These are phyloP conservation scores for Wallemia ichthyophaga DNA, from an alignment of 1,284 basidiomycete species.

Conservation along the genomic window DNA sequence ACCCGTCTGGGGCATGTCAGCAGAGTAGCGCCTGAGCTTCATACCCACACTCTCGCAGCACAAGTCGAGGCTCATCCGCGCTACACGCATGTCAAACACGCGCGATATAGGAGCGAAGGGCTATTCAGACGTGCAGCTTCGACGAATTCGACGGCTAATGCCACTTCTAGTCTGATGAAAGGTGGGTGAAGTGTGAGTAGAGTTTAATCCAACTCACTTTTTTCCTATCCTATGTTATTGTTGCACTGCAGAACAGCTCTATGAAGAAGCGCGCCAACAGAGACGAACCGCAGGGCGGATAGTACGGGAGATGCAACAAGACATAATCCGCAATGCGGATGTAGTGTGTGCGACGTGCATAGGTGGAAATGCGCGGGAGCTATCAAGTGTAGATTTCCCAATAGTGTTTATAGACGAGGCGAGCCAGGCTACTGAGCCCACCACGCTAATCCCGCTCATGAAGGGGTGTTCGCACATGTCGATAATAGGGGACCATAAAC, in stretches of 20 bases:
- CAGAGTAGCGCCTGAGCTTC: constrained; percentile 28
- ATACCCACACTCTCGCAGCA: constrained; percentile 31
- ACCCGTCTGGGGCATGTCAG: constrained; percentile 40
- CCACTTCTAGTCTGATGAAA: constrained; percentile 10
- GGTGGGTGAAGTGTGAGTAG: constrained; percentile 8
- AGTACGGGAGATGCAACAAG: constrained; percentile 9
- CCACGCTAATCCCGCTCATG: constrained; percentile 54
- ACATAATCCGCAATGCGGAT: background rate
- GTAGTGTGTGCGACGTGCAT: constrained; percentile 59
- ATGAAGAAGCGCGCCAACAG: constrained; percentile 3
- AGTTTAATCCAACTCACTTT: no score
- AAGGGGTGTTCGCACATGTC: constrained; percentile 63
- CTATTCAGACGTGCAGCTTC: no score
- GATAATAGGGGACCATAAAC: constrained; percentile 85
- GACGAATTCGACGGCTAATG: constrained; percentile 3
- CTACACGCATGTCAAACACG: constrained; percentile 19
- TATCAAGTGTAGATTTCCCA: constrained; percentile 39
- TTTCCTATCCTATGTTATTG: no score
- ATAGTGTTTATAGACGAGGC: constrained; percentile 84
- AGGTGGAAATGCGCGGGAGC: constrained; percentile 21
- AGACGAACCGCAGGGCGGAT: constrained; percentile 1
- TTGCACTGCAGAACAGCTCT: constrained; percentile 6
- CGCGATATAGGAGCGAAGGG: constrained; percentile 14
- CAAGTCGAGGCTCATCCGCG: constrained; percentile 33
- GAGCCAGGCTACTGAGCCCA: constrained; percentile 79